A percentile compares a stretch with the other conserved stretches of the same genome.
These are phyloP conservation scores for Rosa hybrid DNA, from an alignment of 331 rosid species.

Conservation along the genomic window DNA sequence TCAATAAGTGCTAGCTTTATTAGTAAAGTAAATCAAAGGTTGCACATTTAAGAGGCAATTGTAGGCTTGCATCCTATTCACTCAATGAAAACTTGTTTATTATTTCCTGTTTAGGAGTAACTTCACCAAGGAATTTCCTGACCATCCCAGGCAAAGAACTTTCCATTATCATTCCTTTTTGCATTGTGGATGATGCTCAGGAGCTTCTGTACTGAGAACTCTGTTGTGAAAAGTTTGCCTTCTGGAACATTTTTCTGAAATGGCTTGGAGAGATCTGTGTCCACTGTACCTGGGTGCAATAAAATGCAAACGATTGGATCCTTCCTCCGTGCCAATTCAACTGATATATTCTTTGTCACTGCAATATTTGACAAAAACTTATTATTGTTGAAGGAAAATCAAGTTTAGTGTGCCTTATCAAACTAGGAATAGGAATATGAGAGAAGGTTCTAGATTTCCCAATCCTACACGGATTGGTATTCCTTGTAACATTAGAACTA, in stretches of 20 bases:
- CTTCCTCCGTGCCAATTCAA: conserved; percentile 78
- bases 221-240: conserved; percentile 76
- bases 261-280: conserved; percentile 92
- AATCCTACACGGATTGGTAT: no score
- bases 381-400: no score
- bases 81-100: background rate
- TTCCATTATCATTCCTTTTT: conserved; percentile 76
- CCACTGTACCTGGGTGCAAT: conserved; percentile 96
- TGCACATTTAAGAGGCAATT: background rate
- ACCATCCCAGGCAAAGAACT: conserved; percentile 94
- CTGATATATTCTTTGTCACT: conserved; percentile 74
- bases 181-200: conserved; percentile 60
- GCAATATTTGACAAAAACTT: conserved; percentile 9
- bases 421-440: no score
- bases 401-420: no score
- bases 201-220: conserved; percentile 78
- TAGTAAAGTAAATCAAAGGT: background rate
- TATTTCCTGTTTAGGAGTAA: background rate
- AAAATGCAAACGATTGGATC: conserved; percentile 75
- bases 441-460: no score
- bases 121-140: conserved; percentile 59
- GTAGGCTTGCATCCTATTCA: background rate
- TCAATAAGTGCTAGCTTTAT: background rate
- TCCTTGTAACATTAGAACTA: no score
- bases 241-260: conserved; percentile 83